Evolutionary conservation across 495 filamentous ascomycete species (phyloP).

Genomic region (Aspergillus cavernicola): DNA sequence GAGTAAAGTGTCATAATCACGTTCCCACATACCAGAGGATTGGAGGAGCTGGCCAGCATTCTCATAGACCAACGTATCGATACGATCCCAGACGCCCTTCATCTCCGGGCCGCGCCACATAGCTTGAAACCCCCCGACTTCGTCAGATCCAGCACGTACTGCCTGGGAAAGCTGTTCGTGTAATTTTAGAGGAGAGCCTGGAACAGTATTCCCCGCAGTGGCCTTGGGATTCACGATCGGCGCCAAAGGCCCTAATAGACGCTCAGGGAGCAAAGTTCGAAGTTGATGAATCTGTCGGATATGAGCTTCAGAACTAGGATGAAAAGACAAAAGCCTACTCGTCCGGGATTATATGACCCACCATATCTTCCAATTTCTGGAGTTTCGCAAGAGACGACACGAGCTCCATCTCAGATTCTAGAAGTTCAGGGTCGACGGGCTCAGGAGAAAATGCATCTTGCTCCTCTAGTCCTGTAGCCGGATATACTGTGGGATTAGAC

Average conservation of each 20-base stretch:
- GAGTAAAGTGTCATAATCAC: slow-evolving; percentile 37
- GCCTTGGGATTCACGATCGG: slow-evolving; percentile 29
- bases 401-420: slow-evolving; percentile 39
- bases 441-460: neutral
- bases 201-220: slow-evolving; percentile 11
- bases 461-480: neutral
- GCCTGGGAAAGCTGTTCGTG: slow-evolving; percentile 25
- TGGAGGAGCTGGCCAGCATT: slow-evolving; percentile 36
- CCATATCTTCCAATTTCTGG: slow-evolving; percentile 39
- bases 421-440: slow-evolving; percentile 8
- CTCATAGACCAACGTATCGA: slow-evolving; percentile 34
- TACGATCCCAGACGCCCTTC: slow-evolving; percentile 33
- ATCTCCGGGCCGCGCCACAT: slow-evolving; percentile 38
- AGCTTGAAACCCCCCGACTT: slow-evolving; percentile 30
- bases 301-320: neutral
- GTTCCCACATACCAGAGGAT: slow-evolving; percentile 38
- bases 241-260: slow-evolving; percentile 33
- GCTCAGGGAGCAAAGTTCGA: slow-evolving; percentile 37
- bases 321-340: too few relatives aligned
- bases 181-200: slow-evolving; percentile 28
- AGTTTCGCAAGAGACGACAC: slow-evolving; percentile 43
- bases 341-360: too few relatives aligned
- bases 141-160: slow-evolving; percentile 24
- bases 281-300: slow-evolving; percentile 40
- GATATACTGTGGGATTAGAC: neutral